Evolutionary conservation across 2,329 filamentous ascomycete species (phyloP), one percentile per base, ranked within the genome.

Genomic region (Xylariomycetidae sp.): DNA sequence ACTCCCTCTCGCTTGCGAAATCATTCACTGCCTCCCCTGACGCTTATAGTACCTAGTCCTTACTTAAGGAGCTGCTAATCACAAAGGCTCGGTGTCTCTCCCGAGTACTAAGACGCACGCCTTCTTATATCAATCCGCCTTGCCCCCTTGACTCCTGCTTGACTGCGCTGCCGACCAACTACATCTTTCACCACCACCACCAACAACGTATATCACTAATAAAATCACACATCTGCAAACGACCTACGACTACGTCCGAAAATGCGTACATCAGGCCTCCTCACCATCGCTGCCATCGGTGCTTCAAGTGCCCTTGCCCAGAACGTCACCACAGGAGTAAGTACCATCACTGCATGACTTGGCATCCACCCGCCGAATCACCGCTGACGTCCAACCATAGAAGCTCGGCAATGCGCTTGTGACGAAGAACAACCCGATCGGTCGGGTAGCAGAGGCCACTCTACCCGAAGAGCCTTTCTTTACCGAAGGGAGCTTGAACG

Each of bases 401-500:
- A 23, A 58, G 35, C 56, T 66, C 12, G 64, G 62, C 32, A 64
- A 76, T 46, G 77, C 79, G 27, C 56, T 64, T 8, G 53, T 68
- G 25, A 65, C 74, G 13, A 57, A 52, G 12, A 62, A 71, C 58
- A 85, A 85, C 60, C 72, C 78, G 2, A 38, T 54, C 4, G 69
- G 69, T 20, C 57, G 64, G 18, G 53, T 63, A 19, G 83, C 76
- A 59, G 59, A 65, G 34, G 81, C 76, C 13, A 61, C 54, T 2
- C 66, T 85, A 5, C 75, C 76, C 12, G 56, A 68, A 3, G 52
- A 67, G 17, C 56, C 65, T 4, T 73, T 73, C 58, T 75, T 70
- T 53, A 63, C 67, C 37, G 50, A 56, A 1, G 60, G 66, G 3
- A 65, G 53, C 36, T 59, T 68, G 27, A 52, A 59, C 5, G 72